These are phyloP conservation scores for Crithidia sp. DNA, from an alignment of 208 protist genomes.

Conservation along the genomic window DNA sequence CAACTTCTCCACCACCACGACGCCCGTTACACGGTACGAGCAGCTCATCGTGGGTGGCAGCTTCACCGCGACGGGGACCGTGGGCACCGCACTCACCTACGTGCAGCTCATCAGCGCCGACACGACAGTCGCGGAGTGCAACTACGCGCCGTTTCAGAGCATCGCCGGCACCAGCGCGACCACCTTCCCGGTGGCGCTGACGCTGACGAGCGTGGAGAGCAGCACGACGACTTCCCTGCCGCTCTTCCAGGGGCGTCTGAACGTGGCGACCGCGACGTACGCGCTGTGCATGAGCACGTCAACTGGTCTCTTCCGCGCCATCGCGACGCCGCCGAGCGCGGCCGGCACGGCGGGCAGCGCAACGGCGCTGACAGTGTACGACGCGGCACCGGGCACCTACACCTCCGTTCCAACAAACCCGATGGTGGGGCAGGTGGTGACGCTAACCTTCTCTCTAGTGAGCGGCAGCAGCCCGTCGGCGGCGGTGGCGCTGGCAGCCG, in stretches of 20 bases:
- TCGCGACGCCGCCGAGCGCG: slow-evolving; percentile 30
- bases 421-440: slow-evolving; percentile 62
- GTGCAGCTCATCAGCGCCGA: slow-evolving; percentile 52
- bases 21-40: slow-evolving; percentile 69
- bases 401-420: slow-evolving; percentile 37
- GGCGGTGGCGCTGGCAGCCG: slow-evolving; percentile 24
- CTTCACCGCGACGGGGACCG: slow-evolving; percentile 38
- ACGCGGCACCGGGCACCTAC: slow-evolving; percentile 54
- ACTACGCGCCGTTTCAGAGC: slow-evolving; percentile 74
- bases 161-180: slow-evolving; percentile 33
- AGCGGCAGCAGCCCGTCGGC: slow-evolving; percentile 6
- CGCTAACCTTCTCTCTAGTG: slow-evolving; percentile 48
- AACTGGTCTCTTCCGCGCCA: slow-evolving; percentile 66
- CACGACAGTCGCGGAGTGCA: slow-evolving; percentile 66
- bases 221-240: slow-evolving; percentile 2
- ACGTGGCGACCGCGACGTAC: slow-evolving; percentile 37
- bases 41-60: slow-evolving; percentile 63
- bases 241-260: slow-evolving; percentile 56
- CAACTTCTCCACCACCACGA: slow-evolving; percentile 53
- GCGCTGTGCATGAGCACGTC: slow-evolving; percentile 76
- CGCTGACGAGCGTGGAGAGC: slow-evolving; percentile 19
- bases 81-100: slow-evolving; percentile 20
- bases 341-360: slow-evolving; percentile 7
- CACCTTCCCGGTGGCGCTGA: slow-evolving; percentile 28
- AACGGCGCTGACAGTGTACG: slow-evolving; percentile 32